These are phyloP conservation scores for Exserohilum turcica DNA, from an alignment of 2,329 filamentous ascomycete genomes.

Conservation along the genomic window DNA sequence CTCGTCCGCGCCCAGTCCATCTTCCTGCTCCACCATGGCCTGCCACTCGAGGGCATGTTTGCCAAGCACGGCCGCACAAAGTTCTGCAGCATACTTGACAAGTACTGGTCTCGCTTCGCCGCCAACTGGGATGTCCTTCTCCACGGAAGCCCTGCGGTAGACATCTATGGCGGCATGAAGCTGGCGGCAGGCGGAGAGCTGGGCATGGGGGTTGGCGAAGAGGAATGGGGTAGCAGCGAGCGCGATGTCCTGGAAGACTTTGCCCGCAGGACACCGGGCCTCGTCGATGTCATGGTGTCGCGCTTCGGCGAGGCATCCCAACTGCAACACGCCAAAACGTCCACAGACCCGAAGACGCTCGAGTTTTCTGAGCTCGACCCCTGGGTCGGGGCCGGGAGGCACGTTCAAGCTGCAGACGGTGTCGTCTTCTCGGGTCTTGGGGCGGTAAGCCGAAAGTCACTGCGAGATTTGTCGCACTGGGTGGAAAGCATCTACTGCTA, in stretches of 20 bases:
- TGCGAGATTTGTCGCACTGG: constrained; percentile 80
- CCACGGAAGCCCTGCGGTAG: constrained; percentile 82
- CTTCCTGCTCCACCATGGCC: constrained; percentile 86
- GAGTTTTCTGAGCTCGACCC: constrained; percentile 40
- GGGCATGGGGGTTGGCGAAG: constrained; percentile 91
- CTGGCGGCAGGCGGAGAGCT: constrained; percentile 88
- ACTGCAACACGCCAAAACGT: constrained; percentile 32
- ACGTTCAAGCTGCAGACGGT: constrained; percentile 75
- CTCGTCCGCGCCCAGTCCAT: constrained; percentile 79
- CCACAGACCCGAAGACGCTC: constrained; percentile 29
- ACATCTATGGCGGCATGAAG: constrained; percentile 82
- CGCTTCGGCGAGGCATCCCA: constrained; percentile 71
- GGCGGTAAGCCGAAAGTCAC: constrained; percentile 70
- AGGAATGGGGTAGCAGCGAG: constrained; percentile 92
- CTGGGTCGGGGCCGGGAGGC: constrained; percentile 77
- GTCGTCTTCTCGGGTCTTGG: constrained; percentile 84
- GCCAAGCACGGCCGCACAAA: constrained; percentile 66
- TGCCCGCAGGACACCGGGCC: constrained; percentile 75
- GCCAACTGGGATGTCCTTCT: constrained; percentile 83
- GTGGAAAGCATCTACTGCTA: constrained; percentile 85
- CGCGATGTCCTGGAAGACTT: constrained; percentile 92
- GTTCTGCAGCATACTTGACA: constrained; percentile 73
- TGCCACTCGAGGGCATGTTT: constrained; percentile 73
- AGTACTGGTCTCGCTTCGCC: constrained; percentile 78
- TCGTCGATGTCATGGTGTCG: constrained; percentile 86